Evolutionary conservation across 169 alveolate genomes (phyloP).

Genomic region (Plasmodium chabaudi): DNA sequence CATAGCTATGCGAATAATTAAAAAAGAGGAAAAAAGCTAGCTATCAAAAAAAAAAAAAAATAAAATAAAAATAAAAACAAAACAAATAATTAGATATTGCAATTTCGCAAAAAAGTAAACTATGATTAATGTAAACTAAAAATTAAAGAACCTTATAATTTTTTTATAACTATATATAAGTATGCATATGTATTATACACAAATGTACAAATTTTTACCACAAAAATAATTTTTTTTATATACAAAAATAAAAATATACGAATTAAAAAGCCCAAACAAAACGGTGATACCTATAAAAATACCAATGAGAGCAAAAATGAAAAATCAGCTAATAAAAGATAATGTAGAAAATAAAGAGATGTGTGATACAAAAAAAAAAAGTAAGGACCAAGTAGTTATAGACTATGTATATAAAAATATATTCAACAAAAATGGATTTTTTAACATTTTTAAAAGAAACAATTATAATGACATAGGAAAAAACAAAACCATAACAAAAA

Average conservation of each 20-base stretch:
- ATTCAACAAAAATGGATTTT: conserved; percentile 22
- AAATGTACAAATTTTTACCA: too few relatives aligned
- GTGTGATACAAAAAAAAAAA: background rate
- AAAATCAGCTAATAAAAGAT: background rate
- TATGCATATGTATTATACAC: too few relatives aligned
- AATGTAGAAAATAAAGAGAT: background rate
- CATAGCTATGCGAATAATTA: background rate
- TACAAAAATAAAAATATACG: background rate
- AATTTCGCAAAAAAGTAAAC: too few relatives aligned
- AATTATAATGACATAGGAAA: background rate
- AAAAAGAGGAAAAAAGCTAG: too few relatives aligned
- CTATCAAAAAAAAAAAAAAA: too few relatives aligned
- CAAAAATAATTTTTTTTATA: background rate
- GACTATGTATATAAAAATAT: conserved; percentile 51
- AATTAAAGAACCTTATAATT: too few relatives aligned
- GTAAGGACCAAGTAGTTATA: conserved; percentile 32
- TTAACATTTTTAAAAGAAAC: conserved; percentile 39
- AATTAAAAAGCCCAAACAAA: background rate
- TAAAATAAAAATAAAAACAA: too few relatives aligned
- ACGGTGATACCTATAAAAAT: background rate
- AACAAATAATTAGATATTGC: too few relatives aligned
- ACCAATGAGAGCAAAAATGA: background rate
- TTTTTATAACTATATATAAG: too few relatives aligned
- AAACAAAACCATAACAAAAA: background rate
- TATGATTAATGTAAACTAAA: too few relatives aligned